Percentiles rank a stretch among this genome's conserved stretches.
Evolutionary conservation across 495 filamentous ascomycete genomes (phyloP).

Genomic region (Chaetomidium leptoderma): DNA sequence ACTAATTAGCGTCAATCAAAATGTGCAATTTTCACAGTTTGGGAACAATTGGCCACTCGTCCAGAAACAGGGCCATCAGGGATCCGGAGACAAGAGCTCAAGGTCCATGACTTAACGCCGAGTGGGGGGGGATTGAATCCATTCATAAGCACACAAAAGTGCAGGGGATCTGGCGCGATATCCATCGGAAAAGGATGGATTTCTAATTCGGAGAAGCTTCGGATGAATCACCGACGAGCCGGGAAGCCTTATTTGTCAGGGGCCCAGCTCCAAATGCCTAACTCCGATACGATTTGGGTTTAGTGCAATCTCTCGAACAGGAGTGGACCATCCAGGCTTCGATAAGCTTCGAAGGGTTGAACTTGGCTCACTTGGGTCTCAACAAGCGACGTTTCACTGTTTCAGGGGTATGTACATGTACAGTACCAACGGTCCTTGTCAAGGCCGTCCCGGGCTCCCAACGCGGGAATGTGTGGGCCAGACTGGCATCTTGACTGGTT

Average conservation of each 20-base stretch:
- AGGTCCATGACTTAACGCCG: no score
- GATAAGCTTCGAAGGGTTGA: not conserved
- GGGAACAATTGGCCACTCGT: no score
- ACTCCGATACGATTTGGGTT: not conserved
- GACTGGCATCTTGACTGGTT: not conserved
- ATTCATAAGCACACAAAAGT: not conserved
- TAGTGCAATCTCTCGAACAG: no score
- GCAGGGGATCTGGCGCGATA: not conserved
- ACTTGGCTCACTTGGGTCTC: not conserved
- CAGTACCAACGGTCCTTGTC: no score
- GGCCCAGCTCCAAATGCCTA: not conserved
- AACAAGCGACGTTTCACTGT: not conserved
- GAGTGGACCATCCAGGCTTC: not conserved
- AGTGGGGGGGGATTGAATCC: no score
- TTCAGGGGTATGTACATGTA: no score
- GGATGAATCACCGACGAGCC: not conserved
- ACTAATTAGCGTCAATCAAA: no score
- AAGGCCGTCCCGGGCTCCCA: not conserved
- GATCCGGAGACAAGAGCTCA: no score
- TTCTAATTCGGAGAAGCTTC: not conserved
- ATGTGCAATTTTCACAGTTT: no score
- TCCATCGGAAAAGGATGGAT: not conserved
- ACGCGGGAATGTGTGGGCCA: not conserved
- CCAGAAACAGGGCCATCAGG: no score
- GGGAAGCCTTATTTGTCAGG: not conserved